Evolutionary conservation across 1,139 yeast genomes (phyloP).

Genomic region (Tardiomyces blankii): DNA sequence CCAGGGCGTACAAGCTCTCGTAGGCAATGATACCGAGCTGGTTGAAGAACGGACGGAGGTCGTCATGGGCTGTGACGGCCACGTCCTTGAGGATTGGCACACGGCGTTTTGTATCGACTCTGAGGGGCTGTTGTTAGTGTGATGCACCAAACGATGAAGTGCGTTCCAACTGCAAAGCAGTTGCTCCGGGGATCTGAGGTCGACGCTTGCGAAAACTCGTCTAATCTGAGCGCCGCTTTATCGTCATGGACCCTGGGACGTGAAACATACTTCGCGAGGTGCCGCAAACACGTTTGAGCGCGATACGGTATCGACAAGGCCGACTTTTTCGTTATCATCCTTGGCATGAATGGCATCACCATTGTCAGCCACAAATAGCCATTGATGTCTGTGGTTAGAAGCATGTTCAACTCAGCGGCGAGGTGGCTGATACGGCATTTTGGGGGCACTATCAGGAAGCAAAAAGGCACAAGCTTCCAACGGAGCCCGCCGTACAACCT

Average conservation of each 20-base stretch:
- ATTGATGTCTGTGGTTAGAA: slow-evolving; percentile 35
- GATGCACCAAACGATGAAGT: background rate
- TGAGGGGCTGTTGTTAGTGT: slow-evolving; percentile 2
- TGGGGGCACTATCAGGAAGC: too few relatives aligned
- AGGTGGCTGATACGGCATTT: too few relatives aligned
- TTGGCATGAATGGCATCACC: slow-evolving; percentile 40
- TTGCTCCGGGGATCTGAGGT: too few relatives aligned
- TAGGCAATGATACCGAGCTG: slow-evolving; percentile 60
- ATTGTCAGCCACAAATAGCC: slow-evolving; percentile 74
- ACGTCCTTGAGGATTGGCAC: slow-evolving; percentile 10
- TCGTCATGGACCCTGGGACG: background rate
- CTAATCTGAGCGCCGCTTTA: too few relatives aligned
- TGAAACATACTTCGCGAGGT: slow-evolving; percentile 8
- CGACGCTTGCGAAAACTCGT: too few relatives aligned
- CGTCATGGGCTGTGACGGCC: slow-evolving; percentile 24
- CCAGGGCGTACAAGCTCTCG: slow-evolving; percentile 57
- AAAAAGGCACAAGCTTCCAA: too few relatives aligned
- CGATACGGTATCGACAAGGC: slow-evolving; percentile 30
- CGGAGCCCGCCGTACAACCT: too few relatives aligned
- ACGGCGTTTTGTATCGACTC: background rate
- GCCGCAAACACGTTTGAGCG: slow-evolving; percentile 12
- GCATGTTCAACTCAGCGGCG: too few relatives aligned
- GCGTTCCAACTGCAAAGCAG: slow-evolving; percentile 4
- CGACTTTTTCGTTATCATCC: slow-evolving; percentile 24
- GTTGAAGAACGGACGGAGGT: slow-evolving; percentile 57